These are phyloP conservation scores for Lycium barbarum DNA, from an alignment of 257 asterid species.

Conservation along the genomic window DNA sequence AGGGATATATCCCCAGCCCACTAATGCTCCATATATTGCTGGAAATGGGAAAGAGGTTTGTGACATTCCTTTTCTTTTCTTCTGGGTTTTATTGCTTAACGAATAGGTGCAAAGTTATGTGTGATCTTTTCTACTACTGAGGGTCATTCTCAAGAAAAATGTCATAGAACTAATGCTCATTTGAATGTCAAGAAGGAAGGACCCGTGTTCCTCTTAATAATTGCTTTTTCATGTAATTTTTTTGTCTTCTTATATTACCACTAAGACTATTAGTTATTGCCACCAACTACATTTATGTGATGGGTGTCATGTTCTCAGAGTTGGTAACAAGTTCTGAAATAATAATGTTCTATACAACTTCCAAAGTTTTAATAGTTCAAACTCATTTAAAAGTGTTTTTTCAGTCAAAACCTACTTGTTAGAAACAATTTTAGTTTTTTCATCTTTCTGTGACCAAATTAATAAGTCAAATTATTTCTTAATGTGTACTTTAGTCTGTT, in stretches of 20 bases:
- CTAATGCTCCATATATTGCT: conserved; percentile 66
- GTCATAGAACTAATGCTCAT: not conserved
- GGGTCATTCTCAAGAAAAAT: not conserved
- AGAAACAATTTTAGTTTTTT: not conserved
- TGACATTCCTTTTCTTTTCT: conserved; percentile 17
- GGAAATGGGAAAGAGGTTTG: conserved; percentile 83
- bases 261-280: not conserved
- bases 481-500: not conserved
- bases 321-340: not conserved
- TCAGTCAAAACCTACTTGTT: not conserved
- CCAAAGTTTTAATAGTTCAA: conserved; percentile 15
- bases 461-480: not conserved
- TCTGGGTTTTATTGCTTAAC: conserved; percentile 1
- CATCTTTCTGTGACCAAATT: not conserved
- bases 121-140: conserved; percentile 14
- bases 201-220: not conserved
- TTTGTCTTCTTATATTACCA: not conserved
- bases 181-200: conserved; percentile 24
- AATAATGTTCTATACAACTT: conserved; percentile 23
- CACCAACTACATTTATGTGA: not conserved
- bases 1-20: conserved; percentile 91
- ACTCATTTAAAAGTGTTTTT: not conserved
- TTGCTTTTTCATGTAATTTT: not conserved
- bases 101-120: not conserved
- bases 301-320: not conserved